Base-by-base conservation (phyloP, 345 rosid genomes). In the Punica granatum region DNA sequence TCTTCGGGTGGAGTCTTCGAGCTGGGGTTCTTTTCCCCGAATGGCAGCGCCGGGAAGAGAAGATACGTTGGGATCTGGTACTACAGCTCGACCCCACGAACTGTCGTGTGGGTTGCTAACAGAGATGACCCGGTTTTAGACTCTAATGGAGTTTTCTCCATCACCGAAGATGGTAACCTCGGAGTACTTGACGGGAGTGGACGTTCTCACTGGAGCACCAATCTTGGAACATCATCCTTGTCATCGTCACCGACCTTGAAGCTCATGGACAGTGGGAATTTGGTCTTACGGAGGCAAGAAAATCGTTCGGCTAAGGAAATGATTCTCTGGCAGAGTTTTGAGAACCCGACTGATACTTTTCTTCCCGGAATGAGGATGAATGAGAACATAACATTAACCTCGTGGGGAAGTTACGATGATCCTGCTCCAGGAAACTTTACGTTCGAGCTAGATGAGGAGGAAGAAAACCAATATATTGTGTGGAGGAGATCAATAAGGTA, bases 381-480 rank as follows among this genome's bases (percentile, higher is more conserved):
- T 63, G 72, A 67, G 49, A 63, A 73, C 1, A 32, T 78, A 62
- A 66, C 59, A 1, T 63, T 86, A 54, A 74, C 76, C 73, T 88
- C 92, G 9, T 90, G 94, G 92, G 73, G 59, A 63, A 76, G 82
- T 58, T 32, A 15, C 28, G 69, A 75, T 46, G 86, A 90, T 56
- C 97, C 97, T 6, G 67, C 82, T 15, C 72, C 77, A n/a, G 94
- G 96, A 53, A 73, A 79, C 73, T 90, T 80, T 76, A 75, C 77
- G 1, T 72, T 72, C 14, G 58, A 60, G 66, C 60, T 48, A 32
- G 75, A 66, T 60, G 69, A 66, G 18, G 75, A 65, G 41, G 74
- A 63, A 19, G 48, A 33, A 39, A 37, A 66, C 60, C 70, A 59
- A 58, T 72, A 32, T 21, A 37, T 67, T 30, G 70, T 72, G 37